Evolutionary conservation across 2,329 filamentous ascomycete genomes (phyloP).

Genomic region (Mycosphaerella sp.): DNA sequence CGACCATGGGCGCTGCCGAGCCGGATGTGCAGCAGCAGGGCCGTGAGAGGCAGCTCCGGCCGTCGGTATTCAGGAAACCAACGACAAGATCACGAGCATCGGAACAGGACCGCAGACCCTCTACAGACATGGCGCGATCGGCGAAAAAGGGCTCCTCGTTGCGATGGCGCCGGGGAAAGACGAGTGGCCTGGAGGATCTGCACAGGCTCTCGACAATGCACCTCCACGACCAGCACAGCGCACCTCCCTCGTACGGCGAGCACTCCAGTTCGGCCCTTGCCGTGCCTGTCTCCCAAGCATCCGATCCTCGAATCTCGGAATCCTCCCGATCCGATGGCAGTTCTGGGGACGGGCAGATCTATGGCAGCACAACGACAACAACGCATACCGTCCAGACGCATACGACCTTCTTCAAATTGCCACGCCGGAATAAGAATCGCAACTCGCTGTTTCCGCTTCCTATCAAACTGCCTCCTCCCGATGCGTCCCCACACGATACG

Average conservation of each 20-base stretch:
- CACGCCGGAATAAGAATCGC: conserved; percentile 68
- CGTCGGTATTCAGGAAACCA: conserved; percentile 25
- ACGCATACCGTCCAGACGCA: conserved; percentile 55
- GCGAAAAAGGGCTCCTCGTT: conserved; percentile 24
- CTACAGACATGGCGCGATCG: conserved; percentile 13
- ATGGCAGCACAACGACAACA: conserved; percentile 52
- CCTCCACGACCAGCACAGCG: conserved; percentile 28
- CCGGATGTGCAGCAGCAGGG: conserved; percentile 10
- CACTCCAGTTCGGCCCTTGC: conserved; percentile 57
- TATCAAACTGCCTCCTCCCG: conserved; percentile 55
- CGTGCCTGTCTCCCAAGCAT: conserved; percentile 48
- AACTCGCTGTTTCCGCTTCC: conserved; percentile 83
- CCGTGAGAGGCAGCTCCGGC: conserved; percentile 16
- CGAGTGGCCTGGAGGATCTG: conserved; percentile 36
- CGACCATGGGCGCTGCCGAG: conserved; percentile 3
- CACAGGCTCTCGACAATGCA: conserved; percentile 56
- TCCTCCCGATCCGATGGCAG: conserved; percentile 84
- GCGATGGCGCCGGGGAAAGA: conserved; percentile 30
- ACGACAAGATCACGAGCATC: conserved; percentile 21
- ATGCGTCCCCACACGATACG: conserved; percentile 39
- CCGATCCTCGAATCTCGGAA: conserved; percentile 58
- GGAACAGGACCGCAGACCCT: conserved; percentile 1
- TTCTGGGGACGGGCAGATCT: conserved; percentile 51
- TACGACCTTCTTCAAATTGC: conserved; percentile 73
- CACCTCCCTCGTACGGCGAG: conserved; percentile 55